Evolutionary conservation across 1,139 yeast species (phyloP).

Genomic region (Suhomyces terraborum): DNA sequence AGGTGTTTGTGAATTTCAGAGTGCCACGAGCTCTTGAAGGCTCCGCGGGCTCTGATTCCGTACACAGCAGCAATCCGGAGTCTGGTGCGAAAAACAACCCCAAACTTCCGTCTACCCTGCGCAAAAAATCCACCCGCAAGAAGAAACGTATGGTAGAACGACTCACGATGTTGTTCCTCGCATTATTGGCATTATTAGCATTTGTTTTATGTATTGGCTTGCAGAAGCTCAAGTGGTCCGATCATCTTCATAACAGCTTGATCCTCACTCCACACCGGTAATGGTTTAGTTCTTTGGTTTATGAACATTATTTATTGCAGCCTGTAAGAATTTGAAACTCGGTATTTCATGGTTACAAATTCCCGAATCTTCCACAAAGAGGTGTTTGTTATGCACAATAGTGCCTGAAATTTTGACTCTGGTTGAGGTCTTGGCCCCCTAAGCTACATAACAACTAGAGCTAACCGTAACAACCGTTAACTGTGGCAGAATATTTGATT

Average conservation of each 20-base stretch:
- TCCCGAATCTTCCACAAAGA: too few relatives aligned
- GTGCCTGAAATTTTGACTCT: too few relatives aligned
- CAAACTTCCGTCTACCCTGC: background rate
- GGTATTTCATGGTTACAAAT: too few relatives aligned
- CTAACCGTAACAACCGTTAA: too few relatives aligned
- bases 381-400: too few relatives aligned
- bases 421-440: too few relatives aligned
- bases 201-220: conserved; percentile 29
- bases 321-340: too few relatives aligned
- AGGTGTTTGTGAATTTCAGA: conserved; percentile 14
- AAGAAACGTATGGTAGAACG: conserved; percentile 19
- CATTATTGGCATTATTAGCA: conserved; percentile 29
- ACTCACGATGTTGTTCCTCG: conserved; percentile 24
- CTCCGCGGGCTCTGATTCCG: background rate
- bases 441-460: too few relatives aligned
- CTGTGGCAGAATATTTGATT: too few relatives aligned
- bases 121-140: conserved; percentile 2
- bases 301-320: background rate
- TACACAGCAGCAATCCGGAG: background rate
- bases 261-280: background rate
- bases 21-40: conserved; percentile 9
- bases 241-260: conserved; percentile 12
- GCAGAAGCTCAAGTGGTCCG: conserved; percentile 34
- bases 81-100: background rate
- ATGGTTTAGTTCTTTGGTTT: conserved; percentile 5